Base-by-base conservation (phyloP, 2,329 filamentous ascomycete species). In the Thelonectria discophora region DNA sequence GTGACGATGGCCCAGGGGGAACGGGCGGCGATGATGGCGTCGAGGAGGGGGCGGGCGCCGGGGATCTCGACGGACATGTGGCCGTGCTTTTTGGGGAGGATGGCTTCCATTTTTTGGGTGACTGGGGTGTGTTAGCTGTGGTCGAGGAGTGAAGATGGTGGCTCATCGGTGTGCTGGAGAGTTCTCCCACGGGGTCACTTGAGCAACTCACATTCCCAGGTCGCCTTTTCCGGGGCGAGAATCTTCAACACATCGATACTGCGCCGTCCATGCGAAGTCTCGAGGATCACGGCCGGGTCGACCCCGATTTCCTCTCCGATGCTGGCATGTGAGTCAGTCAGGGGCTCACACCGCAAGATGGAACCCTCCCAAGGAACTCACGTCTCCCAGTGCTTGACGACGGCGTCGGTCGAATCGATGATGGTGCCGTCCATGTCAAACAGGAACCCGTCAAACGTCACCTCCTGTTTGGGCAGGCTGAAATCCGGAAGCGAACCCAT, bases 1-100 rank as follows among this genome's bases (percentile, higher is more conserved):
- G 88, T 90, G 60, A 94, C 94, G 69, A 98, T 96, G 52, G 92
- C 91, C 95, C 94, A 98, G 57, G 88, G 89, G 3, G 86, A 86
- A 43, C 80, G 77, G 53, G 80, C 80, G 39, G 82, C 76, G 64
- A 90, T 90, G 43, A 97, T 84, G 32, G 82, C 76, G 64, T 86
- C 81, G 51, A 97, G 85, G 55, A 97, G 83, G 30, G 81, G 75
- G 63, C 93, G 87, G 7, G 92, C 90, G 12, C 94, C 95, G 1
- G 93, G 92, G 66, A 98, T 93, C 76, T 97, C 94, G 62, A 89
- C 83, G 40, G 93, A 94, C 75, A 94, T 90, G 42, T 84, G 77
- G 56, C 92, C 93, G 78, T 91, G 92, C 54, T 90, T 82, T 72
- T 87, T 85, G 3, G 94, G 94, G 39, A 98, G 88, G 20, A 85